phyloP scores from a whole-genome alignment of 2,329 filamentous ascomycete genomes.

The Alternaria sp. region DNA sequence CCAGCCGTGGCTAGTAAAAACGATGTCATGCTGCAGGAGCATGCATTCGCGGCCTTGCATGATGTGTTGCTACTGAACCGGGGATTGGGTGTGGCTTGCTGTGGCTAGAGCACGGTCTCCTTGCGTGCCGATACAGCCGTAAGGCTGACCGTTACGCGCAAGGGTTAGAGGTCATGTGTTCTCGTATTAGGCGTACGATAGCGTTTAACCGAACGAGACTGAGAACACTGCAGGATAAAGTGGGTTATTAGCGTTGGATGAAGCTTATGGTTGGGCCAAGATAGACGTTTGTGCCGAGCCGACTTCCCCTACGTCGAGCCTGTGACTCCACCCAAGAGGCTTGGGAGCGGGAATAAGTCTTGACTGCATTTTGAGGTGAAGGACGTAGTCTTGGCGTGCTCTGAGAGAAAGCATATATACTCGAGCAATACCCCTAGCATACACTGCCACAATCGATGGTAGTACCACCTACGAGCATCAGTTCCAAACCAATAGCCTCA shows the following conservation, averaged over 20 bases:
- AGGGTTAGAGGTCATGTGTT: slow-evolving; percentile 24
- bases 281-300: not conserved
- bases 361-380: slow-evolving; percentile 5
- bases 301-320: slow-evolving; percentile 2
- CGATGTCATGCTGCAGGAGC: slow-evolving; percentile 29
- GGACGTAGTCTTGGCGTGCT: slow-evolving; percentile 14
- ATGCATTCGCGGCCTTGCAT: slow-evolving; percentile 19
- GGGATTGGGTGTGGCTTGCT: slow-evolving; percentile 36
- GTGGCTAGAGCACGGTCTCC: slow-evolving; percentile 35
- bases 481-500: slow-evolving; percentile 2
- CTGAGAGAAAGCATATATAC: slow-evolving; percentile 18
- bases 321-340: slow-evolving; percentile 20
- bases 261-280: slow-evolving; percentile 16
- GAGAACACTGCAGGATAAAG: slow-evolving; percentile 11
- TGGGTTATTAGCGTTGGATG: not conserved
- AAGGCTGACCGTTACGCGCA: slow-evolving; percentile 27
- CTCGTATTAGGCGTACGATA: not conserved
- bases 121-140: slow-evolving; percentile 13
- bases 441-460: slow-evolving; percentile 6
- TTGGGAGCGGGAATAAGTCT: slow-evolving; percentile 21
- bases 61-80: not conserved
- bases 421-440: slow-evolving; percentile 3
- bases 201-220: slow-evolving; percentile 8
- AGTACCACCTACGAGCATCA: not conserved
- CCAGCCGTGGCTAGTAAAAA: slow-evolving; percentile 4